Evolutionary conservation across 1,284 basidiomycete genomes (phyloP), one percentile per base, ranked within the genome.

Genomic region (Microbotryum silenes-acaulis): DNA sequence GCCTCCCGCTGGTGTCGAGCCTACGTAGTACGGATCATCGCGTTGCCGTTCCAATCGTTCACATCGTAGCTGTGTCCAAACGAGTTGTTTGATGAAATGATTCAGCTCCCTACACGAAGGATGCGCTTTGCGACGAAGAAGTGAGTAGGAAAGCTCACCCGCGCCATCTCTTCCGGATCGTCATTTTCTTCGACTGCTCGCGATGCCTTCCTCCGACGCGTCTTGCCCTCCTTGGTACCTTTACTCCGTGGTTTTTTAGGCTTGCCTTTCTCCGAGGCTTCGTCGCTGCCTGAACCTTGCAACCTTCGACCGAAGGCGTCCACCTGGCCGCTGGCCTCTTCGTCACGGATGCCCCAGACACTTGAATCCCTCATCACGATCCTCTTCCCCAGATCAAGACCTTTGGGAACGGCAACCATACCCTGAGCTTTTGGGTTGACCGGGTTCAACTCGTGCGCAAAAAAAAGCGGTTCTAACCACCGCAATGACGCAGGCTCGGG

Each of bases 401-500:
- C 89, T 2, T 88, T 85, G 0, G 94, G 96, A 4, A 89, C 69
- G 1, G 83, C 81, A 0, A 98, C 87, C 60, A 84, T 85, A 7
- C 79, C 81, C 75, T 97, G 93, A 4, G 92, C 93, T 57, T 81
- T 79, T 6, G 79, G 74, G 1, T 87, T 91, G 20, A 97, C 87
- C 0, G 91, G 87, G 65, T 90, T 91, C 31, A 98, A 83, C 63
- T 91, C 86, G 72, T 94, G 87, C 6, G 82, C 74, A 27, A 82
- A 81, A 72, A 89, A 91, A 4, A 98, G 78, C 0, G 91, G 90
- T 51, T 83, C 80, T 54, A 98, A 85, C 57, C 98, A 83, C 74
- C 85, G 88, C 25, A 97, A 78, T 66, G 89, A 92, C 76, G 92
- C 91, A 0, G 94, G 94, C 47, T 42, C 37, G 37, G 37, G 37